Evolutionary conservation across 345 rosid genomes (phyloP), one percentile per base, ranked within the genome.

Genomic region (Zanthoxylum bungeanum): DNA sequence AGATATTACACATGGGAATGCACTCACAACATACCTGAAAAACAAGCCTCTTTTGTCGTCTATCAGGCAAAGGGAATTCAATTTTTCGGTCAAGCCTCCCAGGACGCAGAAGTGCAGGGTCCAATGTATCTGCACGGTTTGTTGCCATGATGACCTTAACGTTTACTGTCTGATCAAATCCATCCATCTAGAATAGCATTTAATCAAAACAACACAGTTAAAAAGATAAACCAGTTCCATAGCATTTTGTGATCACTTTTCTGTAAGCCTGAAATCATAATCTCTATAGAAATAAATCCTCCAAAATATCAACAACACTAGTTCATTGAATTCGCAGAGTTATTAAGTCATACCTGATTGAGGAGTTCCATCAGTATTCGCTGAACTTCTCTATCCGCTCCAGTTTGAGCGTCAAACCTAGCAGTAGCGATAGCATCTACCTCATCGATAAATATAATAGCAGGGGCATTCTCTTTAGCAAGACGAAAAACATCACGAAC

Each of bases 381-480:
- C 79, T 94, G 98, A 81, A 92, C 98, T 78, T 94, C 98, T 81
- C 98, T 90, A 80, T 94, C 98, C 73, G 98, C 98, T 70, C 97
- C 98, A 24, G 98, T 94, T 82, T 94, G 98, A 79, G 98, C 98
- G 83, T 94, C 98, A 83, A 94, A 94, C 87, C 98, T 87, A 65
- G 98, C 98, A 40, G 98, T 94, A 25, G 98, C 98, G 34, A 94
- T 94, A 57, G 98, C 97, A 83, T 94, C 98, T 5, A 94, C 98
- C 77, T 94, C 98, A 78, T 94, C 98, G 61, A 92, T 94, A 63
- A 94, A 94, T 74, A 94, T 94, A 66, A 94, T 94, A 56, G 98
- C 98, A 30, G 98, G 98, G 73, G 98, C 98, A 76, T 94, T 94
- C 80, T 94, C 98, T 76, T 94, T 94, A 0, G 98, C 98, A 60